phyloP scores from a whole-genome alignment of 129 eudicot genomes.

The Lactuca saligna region DNA sequence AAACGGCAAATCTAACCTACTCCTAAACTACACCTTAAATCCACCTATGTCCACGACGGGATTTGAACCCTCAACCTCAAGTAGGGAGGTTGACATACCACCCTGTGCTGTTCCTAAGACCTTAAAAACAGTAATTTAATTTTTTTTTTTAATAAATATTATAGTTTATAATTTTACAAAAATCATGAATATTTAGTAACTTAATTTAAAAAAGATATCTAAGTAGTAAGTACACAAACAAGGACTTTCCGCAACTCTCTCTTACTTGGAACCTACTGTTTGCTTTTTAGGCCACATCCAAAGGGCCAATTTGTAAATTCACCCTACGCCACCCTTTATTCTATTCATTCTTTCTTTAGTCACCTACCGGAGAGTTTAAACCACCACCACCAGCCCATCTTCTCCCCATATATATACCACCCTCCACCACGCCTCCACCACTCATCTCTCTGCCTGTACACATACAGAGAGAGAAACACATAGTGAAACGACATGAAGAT shows the following conservation, averaged over 20 bases:
- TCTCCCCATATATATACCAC: background rate
- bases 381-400: slow-evolving; percentile 17
- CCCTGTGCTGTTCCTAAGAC: too few relatives aligned
- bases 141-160: too few relatives aligned
- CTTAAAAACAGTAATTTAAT: too few relatives aligned
- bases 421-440: slow-evolving; percentile 3
- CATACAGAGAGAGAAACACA: slow-evolving; percentile 10
- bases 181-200: too few relatives aligned
- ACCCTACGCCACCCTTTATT: background rate
- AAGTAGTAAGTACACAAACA: background rate
- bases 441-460: background rate
- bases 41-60: too few relatives aligned
- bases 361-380: slow-evolving; percentile 45
- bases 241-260: slow-evolving; percentile 14
- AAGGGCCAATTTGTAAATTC: too few relatives aligned
- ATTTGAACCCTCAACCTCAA: too few relatives aligned
- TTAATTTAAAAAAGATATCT: too few relatives aligned
- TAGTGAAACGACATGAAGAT: slow-evolving; percentile 14
- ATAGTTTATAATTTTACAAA: too few relatives aligned
- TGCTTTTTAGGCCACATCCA: background rate
- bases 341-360: background rate
- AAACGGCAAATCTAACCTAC: too few relatives aligned
- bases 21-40: too few relatives aligned
- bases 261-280: slow-evolving; percentile 19
- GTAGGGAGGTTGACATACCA: too few relatives aligned